phyloP scores from a whole-genome alignment of 108 stramenopile genomes.

The Skeletonema grethae region DNA sequence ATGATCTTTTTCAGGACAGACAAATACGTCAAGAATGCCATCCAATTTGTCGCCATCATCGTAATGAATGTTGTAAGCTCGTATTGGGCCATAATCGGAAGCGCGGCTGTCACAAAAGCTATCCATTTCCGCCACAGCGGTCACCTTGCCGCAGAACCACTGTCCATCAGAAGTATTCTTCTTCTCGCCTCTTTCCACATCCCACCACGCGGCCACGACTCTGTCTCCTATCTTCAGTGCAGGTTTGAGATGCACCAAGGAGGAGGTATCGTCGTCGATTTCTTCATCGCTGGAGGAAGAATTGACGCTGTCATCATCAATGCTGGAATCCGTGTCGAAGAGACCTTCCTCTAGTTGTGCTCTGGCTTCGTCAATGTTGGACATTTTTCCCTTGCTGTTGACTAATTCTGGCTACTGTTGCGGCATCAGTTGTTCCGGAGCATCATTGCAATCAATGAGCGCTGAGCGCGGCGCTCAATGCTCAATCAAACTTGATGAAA shows the following conservation, averaged over 20 bases:
- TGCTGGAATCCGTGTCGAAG: no score
- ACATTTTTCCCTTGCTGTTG: no score
- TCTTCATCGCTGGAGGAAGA: background rate
- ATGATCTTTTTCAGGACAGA: background rate
- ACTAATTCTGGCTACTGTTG: no score
- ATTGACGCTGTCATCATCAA: no score
- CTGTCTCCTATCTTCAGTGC: background rate
- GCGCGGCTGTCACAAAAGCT: background rate
- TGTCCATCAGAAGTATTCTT: background rate
- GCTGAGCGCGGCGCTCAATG: no score
- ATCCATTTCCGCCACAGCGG: background rate
- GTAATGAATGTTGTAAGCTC: background rate
- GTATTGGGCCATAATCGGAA: background rate
- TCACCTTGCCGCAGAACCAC: background rate
- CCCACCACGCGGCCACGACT: background rate
- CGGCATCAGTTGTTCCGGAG: no score
- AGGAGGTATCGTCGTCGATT: background rate
- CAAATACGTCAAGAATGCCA: background rate
- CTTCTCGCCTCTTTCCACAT: background rate
- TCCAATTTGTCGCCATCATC: background rate
- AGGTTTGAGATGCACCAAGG: background rate
- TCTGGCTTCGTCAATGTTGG: no score
- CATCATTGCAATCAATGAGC: no score
- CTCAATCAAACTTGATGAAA: no score
- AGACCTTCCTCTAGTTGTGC: no score